Percentiles rank a stretch among this genome's conserved stretches.
Conservation (phyloP, 1,284 basidiomycete species). For the Stygiomarasmius scandens region DNA sequence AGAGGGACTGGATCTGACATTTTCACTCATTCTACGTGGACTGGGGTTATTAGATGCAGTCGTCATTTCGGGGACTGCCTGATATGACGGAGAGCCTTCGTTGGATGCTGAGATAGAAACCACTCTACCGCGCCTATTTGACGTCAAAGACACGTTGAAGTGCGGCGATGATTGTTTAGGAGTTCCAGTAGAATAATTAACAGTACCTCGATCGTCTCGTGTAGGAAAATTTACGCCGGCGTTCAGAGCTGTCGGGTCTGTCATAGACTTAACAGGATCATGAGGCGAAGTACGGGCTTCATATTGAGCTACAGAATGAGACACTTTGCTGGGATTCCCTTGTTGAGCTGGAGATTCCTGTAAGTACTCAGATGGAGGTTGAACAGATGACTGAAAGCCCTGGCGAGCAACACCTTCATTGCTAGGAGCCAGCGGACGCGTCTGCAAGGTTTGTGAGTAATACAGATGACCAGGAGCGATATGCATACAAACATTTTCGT, state of each 20-base stretch:
- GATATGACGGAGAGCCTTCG: slow-evolving; percentile 9
- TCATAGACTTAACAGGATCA: not conserved
- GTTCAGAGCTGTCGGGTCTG: not conserved
- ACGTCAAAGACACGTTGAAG: slow-evolving; percentile 14
- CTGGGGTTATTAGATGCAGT: not conserved
- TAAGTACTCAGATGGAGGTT: not conserved
- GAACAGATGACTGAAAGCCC: not conserved
- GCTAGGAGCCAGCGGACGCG: not conserved
- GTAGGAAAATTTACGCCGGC: not conserved
- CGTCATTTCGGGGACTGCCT: not conserved
- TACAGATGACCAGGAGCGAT: not conserved
- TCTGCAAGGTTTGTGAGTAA: not conserved
- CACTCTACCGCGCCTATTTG: slow-evolving; percentile 13
- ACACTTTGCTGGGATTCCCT: slow-evolving; percentile 17
- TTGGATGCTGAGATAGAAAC: slow-evolving; percentile 16
- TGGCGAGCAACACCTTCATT: not conserved
- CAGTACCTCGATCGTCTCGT: not conserved
- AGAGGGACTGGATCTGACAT: not conserved
- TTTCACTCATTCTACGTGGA: not conserved
- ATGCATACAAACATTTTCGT: not conserved
- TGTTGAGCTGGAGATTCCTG: not conserved
- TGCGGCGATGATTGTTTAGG: slow-evolving; percentile 10
- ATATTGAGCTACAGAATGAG: slow-evolving; percentile 25
- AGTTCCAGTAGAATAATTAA: not conserved
- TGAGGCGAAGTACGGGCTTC: slow-evolving; percentile 22